Evolutionary conservation across 2,329 filamentous ascomycete genomes (phyloP), one percentile per base, ranked within the genome.

Genomic region (Biscogniauxia mediterranea): DNA sequence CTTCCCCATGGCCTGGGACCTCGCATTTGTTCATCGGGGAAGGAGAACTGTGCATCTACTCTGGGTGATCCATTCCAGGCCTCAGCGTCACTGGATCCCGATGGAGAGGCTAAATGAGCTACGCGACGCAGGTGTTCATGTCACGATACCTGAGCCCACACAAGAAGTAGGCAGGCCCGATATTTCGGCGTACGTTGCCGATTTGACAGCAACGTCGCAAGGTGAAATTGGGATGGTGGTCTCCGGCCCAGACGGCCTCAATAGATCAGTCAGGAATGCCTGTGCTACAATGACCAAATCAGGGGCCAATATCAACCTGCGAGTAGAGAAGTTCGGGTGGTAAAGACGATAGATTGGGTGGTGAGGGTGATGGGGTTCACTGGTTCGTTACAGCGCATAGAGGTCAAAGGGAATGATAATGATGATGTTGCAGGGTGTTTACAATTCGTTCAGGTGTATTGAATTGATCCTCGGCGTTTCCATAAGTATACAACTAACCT

Each of bases 291-390:
- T 84, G 61, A 76, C 85, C 9, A 71, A 75, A 57, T 65, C 75
- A 7, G 86, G 86, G 0, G 71, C 71, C 54, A 70, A 83, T 68
- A 75, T 89, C 3, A 72, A 79, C 58, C 76, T 89, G 55, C 76
- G 79, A 26, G 82, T 89, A 25, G 87, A 89, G 82, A 89, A 89
- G 69, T 89, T 89, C 78, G 86, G 86, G 1, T 89, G 87, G 87
- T 89, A 59, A 59, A 68, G 8, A 19, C 23, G 15, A 5, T n/a
- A 17, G 13, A 46, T n/a, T 46, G 5, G 13, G 38, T 23, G 13
- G 38, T 23, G 23, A 23, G 23, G 15, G 38, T 2, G 38, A 23
- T 23, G 23, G 2, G 17, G 38, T 46, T 46, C 38, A 46, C 28
- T 46, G 38, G 38, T 46, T 46, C 11, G 17, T n/a, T n/a, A 46